Evolutionary conservation across 2,329 filamentous ascomycete genomes (phyloP), one percentile per base, ranked within the genome.

Genomic region (Fusarium sterilihyphosum): DNA sequence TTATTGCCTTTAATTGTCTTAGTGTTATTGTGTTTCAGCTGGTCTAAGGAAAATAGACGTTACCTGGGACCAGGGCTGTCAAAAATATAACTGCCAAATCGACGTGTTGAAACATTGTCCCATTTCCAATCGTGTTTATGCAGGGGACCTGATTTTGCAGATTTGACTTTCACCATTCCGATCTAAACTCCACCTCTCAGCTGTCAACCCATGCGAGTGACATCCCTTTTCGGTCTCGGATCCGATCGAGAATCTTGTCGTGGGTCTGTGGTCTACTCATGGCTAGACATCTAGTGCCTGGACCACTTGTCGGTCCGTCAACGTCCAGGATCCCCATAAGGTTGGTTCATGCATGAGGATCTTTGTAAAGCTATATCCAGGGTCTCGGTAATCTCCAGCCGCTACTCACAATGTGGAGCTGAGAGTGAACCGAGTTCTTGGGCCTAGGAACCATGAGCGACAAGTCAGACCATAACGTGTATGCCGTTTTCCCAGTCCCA

Each of bases 301-400:
- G 50, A 9, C n/a, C 3, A 35, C 50, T 37, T 37, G 33, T 53
- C 33, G 33, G 50, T 37, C 50, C 33, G 49, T 1, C 49, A 35
- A n/a, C 3, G 0, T 17, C 5, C 5, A 50, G 14, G 29, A 13
- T 6, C 29, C 12, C 1, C 0, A 16, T 11, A 35, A 35, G 22
- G 31, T 24, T 52, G 16, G 0, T 4, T 3, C 11, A 16, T 20
- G n/a, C 31, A 11, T 11, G 13, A 16, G 31, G 5, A 0, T 2
- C 17, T 37, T 26, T 35, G 50, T 0, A 4, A 17, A 20, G n/a
- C 18, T 22, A 2, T 8, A 9, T 7, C 6, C 31, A 53, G 18
- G 50, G 7, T 53, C n/a, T 37, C n/a, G 31, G 49, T 2, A 37
- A 52, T 52, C 12, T 35, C n/a, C 22, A 52, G 22, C 31, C 12